Evolutionary conservation across 23 red algal species (phyloP), one percentile per base, ranked within the genome.

Genomic region (Gracilaria domingensis): DNA sequence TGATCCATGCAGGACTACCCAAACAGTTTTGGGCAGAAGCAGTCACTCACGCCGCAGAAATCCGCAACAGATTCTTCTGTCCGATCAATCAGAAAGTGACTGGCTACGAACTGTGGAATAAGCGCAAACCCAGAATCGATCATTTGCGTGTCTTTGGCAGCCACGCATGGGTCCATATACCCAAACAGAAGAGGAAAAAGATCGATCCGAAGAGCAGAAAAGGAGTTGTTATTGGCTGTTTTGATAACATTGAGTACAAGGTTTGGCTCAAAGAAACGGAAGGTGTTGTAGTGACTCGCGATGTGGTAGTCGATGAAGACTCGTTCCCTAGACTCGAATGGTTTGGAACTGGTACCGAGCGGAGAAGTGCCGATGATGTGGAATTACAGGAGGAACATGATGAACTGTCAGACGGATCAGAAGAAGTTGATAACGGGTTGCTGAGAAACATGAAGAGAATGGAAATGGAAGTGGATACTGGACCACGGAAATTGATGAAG

Each of bases 101-200:
- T 0, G 23, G 26, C 11, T 67, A 57, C 61, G 69, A 75, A 28
- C 37, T 88, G 12, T 32, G 59, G 38, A 33, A 12, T 62, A 69
- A 60, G 8, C 8, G n/a, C 24, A 76, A 76, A n/a, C 69, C 67
- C 21, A 12, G 32, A 25, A 42, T 88, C 16, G 35, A 42, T 7
- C 69, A 87, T 34, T 32, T 88, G 0, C 21, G 69, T 21, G 53
- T 78, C n/a, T 88, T 88, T 77, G 70, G 85, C 0, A 74, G 66
- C 57, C 26, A 34, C 4, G 38, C 0, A 0, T 88, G 67, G 66
- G 36, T 54, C 17, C 51, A 42, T 58, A 40, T 88, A 0, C 85
- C 54, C 28, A 78, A 88, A 44, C 0, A 87, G 7, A n/a, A 29
- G 33, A 14, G 62, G 6, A 87, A 87, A 65, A 87, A 74, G 42